A percentile compares a stretch with the other conserved stretches of the same genome.
These are phyloP conservation scores for Zarea fungicola DNA, from an alignment of 2,329 filamentous ascomycete genomes.

Conservation along the genomic window DNA sequence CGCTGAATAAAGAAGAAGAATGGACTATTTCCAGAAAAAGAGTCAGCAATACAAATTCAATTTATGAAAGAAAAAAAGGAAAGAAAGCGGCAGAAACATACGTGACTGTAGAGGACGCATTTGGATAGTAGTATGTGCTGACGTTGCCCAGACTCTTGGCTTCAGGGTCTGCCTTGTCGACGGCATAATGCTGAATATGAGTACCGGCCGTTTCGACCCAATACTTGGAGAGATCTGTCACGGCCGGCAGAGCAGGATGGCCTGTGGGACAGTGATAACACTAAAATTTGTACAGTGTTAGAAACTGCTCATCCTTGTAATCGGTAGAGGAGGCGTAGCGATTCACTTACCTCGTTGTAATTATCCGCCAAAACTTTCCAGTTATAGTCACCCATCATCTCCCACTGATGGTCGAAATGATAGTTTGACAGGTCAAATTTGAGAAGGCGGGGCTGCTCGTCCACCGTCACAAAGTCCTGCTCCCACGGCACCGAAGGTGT, in stretches of 20 bases:
- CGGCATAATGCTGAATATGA: constrained; percentile 35
- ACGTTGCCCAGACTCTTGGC: constrained; percentile 29
- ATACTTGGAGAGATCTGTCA: constrained; percentile 53
- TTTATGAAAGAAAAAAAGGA: background rate
- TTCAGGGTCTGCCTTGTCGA: constrained; percentile 27
- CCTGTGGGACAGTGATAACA: constrained; percentile 51
- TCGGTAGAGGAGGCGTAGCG: background rate
- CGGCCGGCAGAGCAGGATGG: constrained; percentile 51
- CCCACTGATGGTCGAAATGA: constrained; percentile 27
- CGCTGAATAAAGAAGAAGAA: constrained; percentile 49
- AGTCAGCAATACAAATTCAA: background rate
- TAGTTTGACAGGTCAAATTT: constrained; percentile 23
- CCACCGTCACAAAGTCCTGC: constrained; percentile 31
- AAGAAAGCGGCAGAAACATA: constrained; percentile 21
- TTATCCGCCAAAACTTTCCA: constrained; percentile 41
- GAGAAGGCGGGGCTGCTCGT: constrained; percentile 20
- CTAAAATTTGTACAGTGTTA: constrained; percentile 7
- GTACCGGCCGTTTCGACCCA: constrained; percentile 42
- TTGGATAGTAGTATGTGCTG: constrained; percentile 36
- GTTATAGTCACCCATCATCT: constrained; percentile 31
- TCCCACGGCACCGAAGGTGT: constrained; percentile 37
- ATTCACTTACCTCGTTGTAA: constrained; percentile 34
- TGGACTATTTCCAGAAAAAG: constrained; percentile 22
- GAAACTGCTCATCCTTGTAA: no score
- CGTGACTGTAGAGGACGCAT: constrained; percentile 34